Evolutionary conservation across 1,284 basidiomycete genomes (phyloP), one percentile per base, ranked within the genome.

Genomic region (Melampsora americana): DNA sequence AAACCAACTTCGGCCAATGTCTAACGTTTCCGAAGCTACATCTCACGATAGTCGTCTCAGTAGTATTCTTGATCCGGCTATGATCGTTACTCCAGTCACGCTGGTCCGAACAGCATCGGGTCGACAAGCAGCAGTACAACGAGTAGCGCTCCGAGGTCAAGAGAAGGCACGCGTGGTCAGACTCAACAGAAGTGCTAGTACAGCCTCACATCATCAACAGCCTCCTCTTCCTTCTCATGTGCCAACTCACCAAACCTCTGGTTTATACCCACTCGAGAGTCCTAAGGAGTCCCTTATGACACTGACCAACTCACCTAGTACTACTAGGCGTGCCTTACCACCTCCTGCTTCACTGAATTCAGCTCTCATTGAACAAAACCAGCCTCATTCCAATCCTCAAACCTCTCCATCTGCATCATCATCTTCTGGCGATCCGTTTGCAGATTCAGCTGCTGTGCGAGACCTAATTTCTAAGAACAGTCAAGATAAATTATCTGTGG

Each of bases 21-120:
- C 69, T 1, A 48, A 61, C 30, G 48, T 61, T 20, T 72, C 69
- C 16, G 59, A 65, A 23, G 59, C 61, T 30, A 72, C 69, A 1
- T 66, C 71, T 9, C 62, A 73, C 26, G 71, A 73, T 11, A 73
- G 71, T 64, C 71, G 66, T 73, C 71, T 73, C 12, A 66, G 62
- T 28, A 73, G 71, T 30, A 73, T 73, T 42, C 64, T 73, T 23
- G 71, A 73, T 39, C 71, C 71, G 16, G 71, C 71, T 20, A 73
- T 73, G 71, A 73, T 73, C 14, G 71, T 73, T 16, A 73, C 71
- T 9, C 71, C 71, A 11, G 64, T 73, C 64, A 73, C 71, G 6
- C 44, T 73, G 3, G 71, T 73, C 18, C 44, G 71, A 39, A 73
- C 71, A 2, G 71, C 71, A n/a, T 73, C 71, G 16, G 71, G 71